These are phyloP conservation scores for Moesziomyces sp. DNA, from an alignment of 1,284 basidiomycete species.

Conservation along the genomic window DNA sequence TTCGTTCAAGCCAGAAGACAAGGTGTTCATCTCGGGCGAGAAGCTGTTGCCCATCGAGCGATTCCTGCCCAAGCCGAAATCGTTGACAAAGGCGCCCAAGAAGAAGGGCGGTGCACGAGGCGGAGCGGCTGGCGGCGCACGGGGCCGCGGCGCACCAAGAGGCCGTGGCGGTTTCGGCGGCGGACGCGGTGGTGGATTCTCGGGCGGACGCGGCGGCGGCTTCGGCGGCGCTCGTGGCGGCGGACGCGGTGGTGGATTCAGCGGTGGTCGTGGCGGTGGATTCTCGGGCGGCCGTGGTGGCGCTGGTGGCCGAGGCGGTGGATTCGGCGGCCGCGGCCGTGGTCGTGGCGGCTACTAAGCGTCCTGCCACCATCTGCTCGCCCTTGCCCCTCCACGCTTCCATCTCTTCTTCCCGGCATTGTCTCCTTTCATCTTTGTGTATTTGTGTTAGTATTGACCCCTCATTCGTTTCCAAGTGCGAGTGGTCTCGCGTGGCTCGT, in stretches of 20 bases:
- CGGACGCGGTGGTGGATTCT: slow-evolving; percentile 58
- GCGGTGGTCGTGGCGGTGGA: slow-evolving; percentile 43
- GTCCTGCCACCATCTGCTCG: background rate
- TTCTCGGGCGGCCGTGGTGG: slow-evolving; percentile 64
- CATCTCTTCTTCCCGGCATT: background rate
- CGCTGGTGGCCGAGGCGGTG: slow-evolving; percentile 14
- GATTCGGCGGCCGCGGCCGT: slow-evolving; percentile 35
- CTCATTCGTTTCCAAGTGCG: slow-evolving; percentile 9
- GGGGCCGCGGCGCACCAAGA: slow-evolving; percentile 61
- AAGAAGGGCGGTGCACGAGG: slow-evolving; percentile 53
- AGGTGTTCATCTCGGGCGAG: slow-evolving; percentile 95
- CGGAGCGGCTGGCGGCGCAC: slow-evolving; percentile 33
- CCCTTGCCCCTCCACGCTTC: background rate
- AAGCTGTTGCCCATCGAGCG: slow-evolving; percentile 95
- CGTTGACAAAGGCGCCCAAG: slow-evolving; percentile 50
- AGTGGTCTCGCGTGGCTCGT: background rate
- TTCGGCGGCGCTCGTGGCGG: slow-evolving; percentile 33
- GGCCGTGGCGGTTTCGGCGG: slow-evolving; percentile 58
- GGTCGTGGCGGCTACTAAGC: slow-evolving; percentile 56
- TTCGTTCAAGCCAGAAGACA: slow-evolving; percentile 97
- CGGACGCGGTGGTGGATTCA: slow-evolving; percentile 51
- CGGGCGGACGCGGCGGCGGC: slow-evolving; percentile 63
- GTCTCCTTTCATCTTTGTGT: slow-evolving; percentile 7
- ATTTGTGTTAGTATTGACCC: slow-evolving; percentile 15
- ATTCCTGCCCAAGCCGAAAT: slow-evolving; percentile 96